A percentile compares a stretch with the other conserved stretches of the same genome.
Conservation (phyloP, 2,329 filamentous ascomycete genomes). For the Colletotrichum musicola region DNA sequence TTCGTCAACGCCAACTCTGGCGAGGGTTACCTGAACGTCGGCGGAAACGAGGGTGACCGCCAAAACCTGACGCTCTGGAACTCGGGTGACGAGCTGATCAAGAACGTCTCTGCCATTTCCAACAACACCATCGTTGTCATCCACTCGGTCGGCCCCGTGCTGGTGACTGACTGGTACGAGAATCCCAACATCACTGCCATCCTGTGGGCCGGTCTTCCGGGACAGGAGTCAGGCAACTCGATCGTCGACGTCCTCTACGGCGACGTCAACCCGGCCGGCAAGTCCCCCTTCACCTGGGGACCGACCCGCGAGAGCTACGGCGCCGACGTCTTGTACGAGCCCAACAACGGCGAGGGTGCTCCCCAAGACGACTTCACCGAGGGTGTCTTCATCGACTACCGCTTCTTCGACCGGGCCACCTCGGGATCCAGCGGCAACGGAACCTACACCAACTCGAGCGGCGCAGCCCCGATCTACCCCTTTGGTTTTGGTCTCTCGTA, state of each 20-base stretch:
- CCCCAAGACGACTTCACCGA: conserved; percentile 83
- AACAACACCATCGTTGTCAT: conserved; percentile 94
- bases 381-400: conserved; percentile 86
- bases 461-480: conserved; percentile 77
- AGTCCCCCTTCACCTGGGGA: conserved; percentile 86
- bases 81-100: conserved; percentile 82
- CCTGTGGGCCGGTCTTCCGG: conserved; percentile 84
- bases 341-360: conserved; percentile 74
- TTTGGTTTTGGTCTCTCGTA: conserved; percentile 87
- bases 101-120: conserved; percentile 81
- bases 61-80: conserved; percentile 94
- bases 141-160: conserved; percentile 84
- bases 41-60: conserved; percentile 87
- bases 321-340: conserved; percentile 73
- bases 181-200: conserved; percentile 87
- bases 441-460: conserved; percentile 15
- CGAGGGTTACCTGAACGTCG: conserved; percentile 87
- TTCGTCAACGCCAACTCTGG: conserved; percentile 91
- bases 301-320: conserved; percentile 76
- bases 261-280: conserved; percentile 79
- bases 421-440: conserved; percentile 47
- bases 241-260: conserved; percentile 89
- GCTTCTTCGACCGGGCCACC: conserved; percentile 75
- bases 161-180: conserved; percentile 80
- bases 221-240: conserved; percentile 85